These are phyloP conservation scores for Haplographium delicatum DNA, from an alignment of 495 filamentous ascomycete species.

Conservation along the genomic window DNA sequence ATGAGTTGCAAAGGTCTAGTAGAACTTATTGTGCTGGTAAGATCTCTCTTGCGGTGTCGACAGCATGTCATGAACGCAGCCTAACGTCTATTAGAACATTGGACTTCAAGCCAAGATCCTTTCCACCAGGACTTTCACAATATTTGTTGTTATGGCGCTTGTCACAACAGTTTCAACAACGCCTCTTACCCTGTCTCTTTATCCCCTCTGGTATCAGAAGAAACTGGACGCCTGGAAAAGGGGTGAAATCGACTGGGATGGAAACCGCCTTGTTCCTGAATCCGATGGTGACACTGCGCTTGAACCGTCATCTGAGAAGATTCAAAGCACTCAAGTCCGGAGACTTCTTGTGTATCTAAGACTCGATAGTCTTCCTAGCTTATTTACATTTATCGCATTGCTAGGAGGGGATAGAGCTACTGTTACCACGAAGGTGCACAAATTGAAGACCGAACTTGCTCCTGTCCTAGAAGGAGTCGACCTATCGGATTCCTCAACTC, in stretches of 20 bases:
- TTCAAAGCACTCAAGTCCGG: conserved; percentile 40
- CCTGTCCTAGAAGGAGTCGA: conserved; percentile 12
- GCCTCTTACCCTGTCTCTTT: conserved; percentile 69
- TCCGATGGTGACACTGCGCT: conserved; percentile 29
- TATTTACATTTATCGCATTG: conserved; percentile 80
- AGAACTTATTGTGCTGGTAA: conserved; percentile 89
- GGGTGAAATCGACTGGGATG: conserved; percentile 94
- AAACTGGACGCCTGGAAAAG: conserved; percentile 86
- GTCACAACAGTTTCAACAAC: conserved; percentile 91
- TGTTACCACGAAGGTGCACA: conserved; percentile 43
- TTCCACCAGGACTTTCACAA: conserved; percentile 84
- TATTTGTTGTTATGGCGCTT: conserved; percentile 97
- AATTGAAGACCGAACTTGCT: conserved; percentile 29
- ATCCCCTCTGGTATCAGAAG: conserved; percentile 85
- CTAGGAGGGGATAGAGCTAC: conserved; percentile 51
- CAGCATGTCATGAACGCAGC: background rate
- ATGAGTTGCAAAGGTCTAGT: conserved; percentile 99
- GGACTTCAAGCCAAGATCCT: conserved; percentile 89
- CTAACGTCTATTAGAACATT: conserved; percentile 64
- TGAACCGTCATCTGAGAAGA: conserved; percentile 35
- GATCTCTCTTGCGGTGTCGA: conserved; percentile 15
- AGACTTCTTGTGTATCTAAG: conserved; percentile 59
- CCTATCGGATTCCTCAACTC: conserved; percentile 19
- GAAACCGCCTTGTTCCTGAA: conserved; percentile 45
- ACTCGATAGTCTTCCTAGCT: conserved; percentile 81